Percentiles rank a stretch among this genome's conserved stretches.
Conservation (phyloP, 2,329 filamentous ascomycete species). For the Periglandula ipomoeae region DNA sequence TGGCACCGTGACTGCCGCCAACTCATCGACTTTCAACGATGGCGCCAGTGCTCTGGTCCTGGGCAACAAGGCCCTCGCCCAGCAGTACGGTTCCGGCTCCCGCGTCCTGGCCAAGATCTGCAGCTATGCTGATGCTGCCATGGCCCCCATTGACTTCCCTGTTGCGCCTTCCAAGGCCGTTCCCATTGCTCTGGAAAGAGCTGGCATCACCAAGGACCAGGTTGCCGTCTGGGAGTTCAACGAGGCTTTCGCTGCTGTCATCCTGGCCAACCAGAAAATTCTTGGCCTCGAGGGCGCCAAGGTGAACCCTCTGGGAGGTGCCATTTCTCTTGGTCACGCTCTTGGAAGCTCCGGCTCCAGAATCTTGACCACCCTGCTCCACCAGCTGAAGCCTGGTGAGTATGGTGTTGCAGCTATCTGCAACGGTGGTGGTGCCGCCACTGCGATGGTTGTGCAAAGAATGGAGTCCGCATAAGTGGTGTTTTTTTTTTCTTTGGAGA, state of each 20-base stretch:
- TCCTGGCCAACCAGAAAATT: constrained; percentile 91
- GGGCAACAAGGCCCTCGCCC: constrained; percentile 69
- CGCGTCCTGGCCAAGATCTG: constrained; percentile 82
- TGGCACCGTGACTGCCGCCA: constrained; percentile 89
- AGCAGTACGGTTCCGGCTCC: constrained; percentile 67
- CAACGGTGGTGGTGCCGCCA: constrained; percentile 90
- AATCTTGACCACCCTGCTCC: constrained; percentile 81
- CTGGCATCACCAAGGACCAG: constrained; percentile 84
- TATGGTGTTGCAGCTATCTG: constrained; percentile 95
- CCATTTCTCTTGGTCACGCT: constrained; percentile 86
- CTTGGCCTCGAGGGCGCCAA: constrained; percentile 69
- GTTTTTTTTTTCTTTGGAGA: background rate
- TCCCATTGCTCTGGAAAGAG: constrained; percentile 77
- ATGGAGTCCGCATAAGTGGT: constrained; percentile 46
- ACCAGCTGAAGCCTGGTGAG: constrained; percentile 85
- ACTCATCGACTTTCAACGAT: constrained; percentile 90
- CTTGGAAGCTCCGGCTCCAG: constrained; percentile 88
- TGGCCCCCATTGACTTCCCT: constrained; percentile 90
- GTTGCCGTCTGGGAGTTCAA: constrained; percentile 98
- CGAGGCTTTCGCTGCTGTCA: constrained; percentile 92
- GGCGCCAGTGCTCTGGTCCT: constrained; percentile 86
- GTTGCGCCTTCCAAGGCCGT: constrained; percentile 88
- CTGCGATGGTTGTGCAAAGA: constrained; percentile 83
- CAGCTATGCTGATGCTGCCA: constrained; percentile 78
- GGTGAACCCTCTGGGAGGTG: constrained; percentile 83